Conservation (phyloP, 345 rosid species). For the Eucalyptus curtisii region DNA sequence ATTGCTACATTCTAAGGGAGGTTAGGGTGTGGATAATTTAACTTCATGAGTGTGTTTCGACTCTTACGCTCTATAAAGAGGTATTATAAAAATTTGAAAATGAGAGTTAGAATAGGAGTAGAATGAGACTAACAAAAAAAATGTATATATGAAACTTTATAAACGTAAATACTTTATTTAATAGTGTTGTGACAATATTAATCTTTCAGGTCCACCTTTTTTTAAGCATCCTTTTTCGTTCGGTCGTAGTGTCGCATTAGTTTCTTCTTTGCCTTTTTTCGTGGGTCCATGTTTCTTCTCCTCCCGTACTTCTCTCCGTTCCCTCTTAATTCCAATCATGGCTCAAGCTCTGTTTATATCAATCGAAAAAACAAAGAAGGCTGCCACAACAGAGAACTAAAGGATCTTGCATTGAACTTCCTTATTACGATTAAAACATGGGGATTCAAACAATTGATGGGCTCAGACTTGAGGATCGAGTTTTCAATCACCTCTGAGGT, state of each 20-base stretch:
- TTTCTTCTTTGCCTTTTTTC: not conserved
- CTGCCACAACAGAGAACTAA: not conserved
- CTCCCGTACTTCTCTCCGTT: not conserved
- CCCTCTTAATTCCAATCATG: not conserved
- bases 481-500: not conserved
- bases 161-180: not conserved
- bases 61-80: accelerated
- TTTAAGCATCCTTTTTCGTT: too few species aligned
- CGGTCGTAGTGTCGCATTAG: not conserved
- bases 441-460: not conserved
- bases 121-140: accelerated
- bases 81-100: too few species aligned
- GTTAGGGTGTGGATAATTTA: too few species aligned
- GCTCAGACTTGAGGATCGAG: not conserved
- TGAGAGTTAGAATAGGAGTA: accelerated
- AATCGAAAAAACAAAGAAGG: not conserved
- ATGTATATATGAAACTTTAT: not conserved
- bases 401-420: not conserved
- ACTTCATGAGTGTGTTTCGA: too few species aligned
- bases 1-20: too few species aligned
- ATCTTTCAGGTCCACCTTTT: not conserved
- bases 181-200: not conserved
- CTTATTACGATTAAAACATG: not conserved
- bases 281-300: not conserved
- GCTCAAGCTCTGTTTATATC: not conserved